phyloP scores from a whole-genome alignment of 768 basidiomycete species.

The Tricholoma flavovirens region DNA sequence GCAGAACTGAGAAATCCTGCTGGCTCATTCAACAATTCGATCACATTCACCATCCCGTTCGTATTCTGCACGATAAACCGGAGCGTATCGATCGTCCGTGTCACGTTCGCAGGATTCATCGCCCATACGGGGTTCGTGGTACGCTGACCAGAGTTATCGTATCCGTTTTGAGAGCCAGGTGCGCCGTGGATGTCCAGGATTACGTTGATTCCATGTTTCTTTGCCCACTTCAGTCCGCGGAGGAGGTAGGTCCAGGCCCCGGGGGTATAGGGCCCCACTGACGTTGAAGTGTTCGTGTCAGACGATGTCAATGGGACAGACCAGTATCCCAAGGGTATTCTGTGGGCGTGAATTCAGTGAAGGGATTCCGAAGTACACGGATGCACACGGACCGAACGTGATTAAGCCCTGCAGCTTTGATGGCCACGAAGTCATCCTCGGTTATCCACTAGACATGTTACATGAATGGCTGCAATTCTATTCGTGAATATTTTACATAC shows the following conservation, averaged over 20 bases:
- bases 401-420: constrained; percentile 61
- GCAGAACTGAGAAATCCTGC: constrained; percentile 44
- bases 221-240: constrained; percentile 59
- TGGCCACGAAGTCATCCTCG: constrained; percentile 63
- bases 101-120: constrained; percentile 39
- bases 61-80: constrained; percentile 47
- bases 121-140: constrained; percentile 55
- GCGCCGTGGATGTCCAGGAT: constrained; percentile 77
- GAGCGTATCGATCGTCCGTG: constrained; percentile 54
- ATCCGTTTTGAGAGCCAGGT: constrained; percentile 61
- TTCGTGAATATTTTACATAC: constrained; percentile 20
- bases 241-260: constrained; percentile 71
- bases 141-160: constrained; percentile 71
- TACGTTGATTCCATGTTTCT: constrained; percentile 53
- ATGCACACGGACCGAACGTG: constrained; percentile 52
- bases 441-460: constrained; percentile 45
- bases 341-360: constrained; percentile 15
- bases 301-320: constrained; percentile 61
- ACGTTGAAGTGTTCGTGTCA: constrained; percentile 41
- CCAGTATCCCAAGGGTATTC: constrained; percentile 74
- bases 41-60: constrained; percentile 52
- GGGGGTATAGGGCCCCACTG: constrained; percentile 47
- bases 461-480: background rate
- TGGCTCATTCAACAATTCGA: constrained; percentile 69
- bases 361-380: background rate